Percentiles rank a stretch among this genome's conserved stretches.
Conservation (phyloP, 1,284 basidiomycete genomes). For the Boletus sp. region DNA sequence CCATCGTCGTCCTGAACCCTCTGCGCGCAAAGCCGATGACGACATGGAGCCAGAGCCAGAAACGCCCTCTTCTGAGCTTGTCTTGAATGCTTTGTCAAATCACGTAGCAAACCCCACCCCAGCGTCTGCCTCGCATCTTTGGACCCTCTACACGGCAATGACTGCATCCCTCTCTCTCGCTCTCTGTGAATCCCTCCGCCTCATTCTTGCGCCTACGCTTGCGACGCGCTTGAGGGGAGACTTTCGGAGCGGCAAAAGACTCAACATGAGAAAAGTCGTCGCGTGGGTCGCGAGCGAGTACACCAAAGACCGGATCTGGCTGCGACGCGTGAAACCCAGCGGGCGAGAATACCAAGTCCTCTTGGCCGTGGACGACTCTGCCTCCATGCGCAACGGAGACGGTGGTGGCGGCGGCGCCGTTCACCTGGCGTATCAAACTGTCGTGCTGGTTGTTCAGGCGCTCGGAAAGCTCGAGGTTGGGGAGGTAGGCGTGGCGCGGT, state of each 20-base stretch:
- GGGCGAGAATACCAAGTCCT: constrained; percentile 96
- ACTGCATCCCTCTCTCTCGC: constrained; percentile 90
- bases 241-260: constrained; percentile 95
- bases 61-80: constrained; percentile 32
- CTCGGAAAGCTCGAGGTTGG: constrained; percentile 92
- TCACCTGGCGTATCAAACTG: constrained; percentile 92
- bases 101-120: constrained; percentile 31
- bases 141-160: constrained; percentile 87
- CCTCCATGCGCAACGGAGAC: constrained; percentile 93
- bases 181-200: constrained; percentile 93
- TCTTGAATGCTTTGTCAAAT: constrained; percentile 62
- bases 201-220: constrained; percentile 93
- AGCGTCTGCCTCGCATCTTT: constrained; percentile 60
- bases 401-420: constrained; percentile 82
- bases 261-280: constrained; percentile 99
- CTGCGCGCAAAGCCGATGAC: constrained; percentile 32
- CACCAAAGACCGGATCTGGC: constrained; percentile 99
- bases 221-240: constrained; percentile 95
- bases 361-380: constrained; percentile 92
- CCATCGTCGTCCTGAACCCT: constrained; percentile 18
- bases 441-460: constrained; percentile 89
- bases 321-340: constrained; percentile 90
- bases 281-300: constrained; percentile 98
- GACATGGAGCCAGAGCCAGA: constrained; percentile 34
- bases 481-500: constrained; percentile 88